phyloP scores from a whole-genome alignment of 306 rosid species.

The Nissolia schottii region DNA sequence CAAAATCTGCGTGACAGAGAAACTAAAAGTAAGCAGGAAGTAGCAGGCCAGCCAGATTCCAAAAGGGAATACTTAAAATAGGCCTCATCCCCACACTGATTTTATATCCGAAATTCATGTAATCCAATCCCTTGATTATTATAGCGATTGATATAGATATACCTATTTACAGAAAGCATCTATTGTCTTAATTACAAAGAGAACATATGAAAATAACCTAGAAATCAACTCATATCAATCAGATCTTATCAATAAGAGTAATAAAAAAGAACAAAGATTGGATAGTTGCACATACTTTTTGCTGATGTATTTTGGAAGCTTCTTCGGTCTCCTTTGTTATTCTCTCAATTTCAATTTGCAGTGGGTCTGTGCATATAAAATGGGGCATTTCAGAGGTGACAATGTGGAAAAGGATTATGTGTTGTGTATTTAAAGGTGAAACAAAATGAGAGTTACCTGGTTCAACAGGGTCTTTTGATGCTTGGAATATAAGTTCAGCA shows the following conservation, averaged over 20 bases:
- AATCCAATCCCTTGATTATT: not conserved
- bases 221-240: not conserved
- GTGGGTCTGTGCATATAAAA: constrained; percentile 1
- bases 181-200: not conserved
- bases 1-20: constrained; percentile 5
- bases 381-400: constrained; percentile 18
- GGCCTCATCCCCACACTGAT: not conserved
- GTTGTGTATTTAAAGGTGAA: not conserved
- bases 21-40: constrained; percentile 11
- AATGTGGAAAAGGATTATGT: constrained; percentile 3
- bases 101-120: not conserved
- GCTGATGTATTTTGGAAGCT: constrained; percentile 9
- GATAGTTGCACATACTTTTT: constrained; percentile 15
- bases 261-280: not conserved
- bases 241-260: not conserved
- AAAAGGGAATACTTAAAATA: not conserved
- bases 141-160: not conserved
- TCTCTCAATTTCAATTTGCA: constrained; percentile 26
- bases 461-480: not conserved
- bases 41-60: not conserved
- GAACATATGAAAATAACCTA: not conserved
- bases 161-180: not conserved
- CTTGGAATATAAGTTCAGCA: constrained; percentile 6
- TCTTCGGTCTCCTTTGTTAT: constrained; percentile 22
- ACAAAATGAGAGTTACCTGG: not conserved